Evolutionary conservation across 2,329 filamentous ascomycete genomes (phyloP).

Genomic region (Alternaria incomplexa): DNA sequence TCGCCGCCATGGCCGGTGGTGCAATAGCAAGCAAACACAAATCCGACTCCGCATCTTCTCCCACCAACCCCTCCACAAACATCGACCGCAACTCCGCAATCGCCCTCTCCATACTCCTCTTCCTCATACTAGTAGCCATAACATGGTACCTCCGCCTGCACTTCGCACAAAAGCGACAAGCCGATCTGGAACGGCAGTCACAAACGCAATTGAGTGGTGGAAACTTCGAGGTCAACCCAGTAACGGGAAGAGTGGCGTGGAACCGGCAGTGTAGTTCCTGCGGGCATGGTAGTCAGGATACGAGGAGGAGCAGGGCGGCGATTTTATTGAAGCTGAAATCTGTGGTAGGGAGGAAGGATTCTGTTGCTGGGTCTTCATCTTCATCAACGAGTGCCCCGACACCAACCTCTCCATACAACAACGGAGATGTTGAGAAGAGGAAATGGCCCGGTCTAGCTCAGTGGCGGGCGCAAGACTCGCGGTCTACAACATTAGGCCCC

Average conservation of each 20-base stretch:
- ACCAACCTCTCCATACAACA: not conserved
- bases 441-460: not conserved
- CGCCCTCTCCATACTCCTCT: slow-evolving; percentile 13
- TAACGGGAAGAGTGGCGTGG: not conserved
- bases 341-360: not conserved
- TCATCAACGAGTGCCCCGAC: not conserved
- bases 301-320: not conserved
- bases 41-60: not conserved
- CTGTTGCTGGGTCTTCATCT: not conserved
- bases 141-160: not conserved
- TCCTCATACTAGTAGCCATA: not conserved
- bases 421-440: not conserved
- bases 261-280: not conserved
- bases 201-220: not conserved
- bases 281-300: not conserved
- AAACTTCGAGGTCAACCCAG: not conserved
- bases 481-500: not conserved
- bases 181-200: not conserved
- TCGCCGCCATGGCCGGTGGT: not conserved
- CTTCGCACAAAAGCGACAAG: not conserved
- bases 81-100: slow-evolving; percentile 18
- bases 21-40: not conserved
- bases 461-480: not conserved
- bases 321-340: not conserved
- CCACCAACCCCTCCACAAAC: not conserved